Base-by-base conservation (phyloP, 768 basidiomycete genomes). In the Agrocybe praecox region DNA sequence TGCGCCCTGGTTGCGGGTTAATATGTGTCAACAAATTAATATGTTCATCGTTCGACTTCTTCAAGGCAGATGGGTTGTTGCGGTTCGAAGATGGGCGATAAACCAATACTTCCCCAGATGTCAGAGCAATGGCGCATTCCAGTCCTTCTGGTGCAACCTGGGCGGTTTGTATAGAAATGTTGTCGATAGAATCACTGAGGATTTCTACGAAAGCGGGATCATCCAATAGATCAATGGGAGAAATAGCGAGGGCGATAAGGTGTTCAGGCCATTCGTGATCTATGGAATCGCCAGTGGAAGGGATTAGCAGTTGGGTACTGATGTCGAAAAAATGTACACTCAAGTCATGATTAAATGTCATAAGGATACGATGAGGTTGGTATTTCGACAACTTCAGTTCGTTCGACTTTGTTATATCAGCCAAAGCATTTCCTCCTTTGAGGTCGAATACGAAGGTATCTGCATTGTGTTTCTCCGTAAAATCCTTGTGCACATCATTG, bases 311-410 rank as follows among this genome's bases (percentile, higher is more conserved):
- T 24, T 89, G 86, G 4, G 85, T 79, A 52, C 90, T 92, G 42
- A 87, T 69, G 68, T 96, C 93, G 61, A 85, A 84, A 69, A 95
- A 90, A 53, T 80, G 82, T 18, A 95, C 72, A 5, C 79, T 81
- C 18, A 86, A 74, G 66, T 94, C 86, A 10, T 73, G 72, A 64
- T 90, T 85, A 52, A 75, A 76, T 0, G 88, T 89, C 2, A 90
- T 69, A 18, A 91, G 71, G 5, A 95, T 68, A 19, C 90, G 83
- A 62, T 79, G 84, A 14, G 80, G 81, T 66, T 89, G 84, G 60
- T 80, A 82, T 85, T 86, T 89, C 23, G 82, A 75, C 14, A 84
- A 65, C 57, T 80, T 84, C 40, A 80, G 75, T 26, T 82, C 81
- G 42, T 80, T 82, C 21, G 73, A 60, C 52, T 76, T 74, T 0